phyloP scores from a whole-genome alignment of 768 basidiomycete genomes.

The Termitomyces sp. region DNA sequence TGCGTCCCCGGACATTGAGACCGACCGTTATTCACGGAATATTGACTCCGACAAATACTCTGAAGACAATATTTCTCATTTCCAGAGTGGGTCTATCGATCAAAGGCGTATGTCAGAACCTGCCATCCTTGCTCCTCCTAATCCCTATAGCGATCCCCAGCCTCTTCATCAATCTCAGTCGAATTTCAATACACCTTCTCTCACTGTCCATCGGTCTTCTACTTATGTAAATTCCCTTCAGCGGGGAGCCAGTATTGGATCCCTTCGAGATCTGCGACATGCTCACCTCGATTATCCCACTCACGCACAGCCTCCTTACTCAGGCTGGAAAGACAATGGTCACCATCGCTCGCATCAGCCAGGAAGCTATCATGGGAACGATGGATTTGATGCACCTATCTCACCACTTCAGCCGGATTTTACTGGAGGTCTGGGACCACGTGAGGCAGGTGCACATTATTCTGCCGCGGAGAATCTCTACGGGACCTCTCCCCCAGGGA shows the following conservation, averaged over 20 bases:
- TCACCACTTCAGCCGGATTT: conserved; percentile 57
- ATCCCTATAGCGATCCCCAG: conserved; percentile 32
- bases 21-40: conserved; percentile 37
- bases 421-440: conserved; percentile 34
- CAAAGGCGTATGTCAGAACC: conserved; percentile 72
- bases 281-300: conserved; percentile 33
- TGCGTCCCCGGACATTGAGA: conserved; percentile 29
- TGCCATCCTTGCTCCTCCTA: conserved; percentile 37
- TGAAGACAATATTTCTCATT: conserved; percentile 29
- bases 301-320: conserved; percentile 23
- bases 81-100: conserved; percentile 40
- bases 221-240: conserved; percentile 42
- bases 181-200: conserved; percentile 29
- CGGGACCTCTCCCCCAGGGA: conserved; percentile 60
- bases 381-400: conserved; percentile 43
- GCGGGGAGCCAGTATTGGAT: conserved; percentile 42
- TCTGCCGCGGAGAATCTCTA: conserved; percentile 48
- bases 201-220: conserved; percentile 29
- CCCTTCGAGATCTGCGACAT: conserved; percentile 39
- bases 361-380: conserved; percentile 27
- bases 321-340: conserved; percentile 34
- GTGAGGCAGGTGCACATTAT: conserved; percentile 31
- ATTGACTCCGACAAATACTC: conserved; percentile 30
- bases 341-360: conserved; percentile 25
- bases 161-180: conserved; percentile 38